Evolutionary conservation across 2,329 filamentous ascomycete genomes (phyloP).

Genomic region (Ophiostoma himal-ulmi): DNA sequence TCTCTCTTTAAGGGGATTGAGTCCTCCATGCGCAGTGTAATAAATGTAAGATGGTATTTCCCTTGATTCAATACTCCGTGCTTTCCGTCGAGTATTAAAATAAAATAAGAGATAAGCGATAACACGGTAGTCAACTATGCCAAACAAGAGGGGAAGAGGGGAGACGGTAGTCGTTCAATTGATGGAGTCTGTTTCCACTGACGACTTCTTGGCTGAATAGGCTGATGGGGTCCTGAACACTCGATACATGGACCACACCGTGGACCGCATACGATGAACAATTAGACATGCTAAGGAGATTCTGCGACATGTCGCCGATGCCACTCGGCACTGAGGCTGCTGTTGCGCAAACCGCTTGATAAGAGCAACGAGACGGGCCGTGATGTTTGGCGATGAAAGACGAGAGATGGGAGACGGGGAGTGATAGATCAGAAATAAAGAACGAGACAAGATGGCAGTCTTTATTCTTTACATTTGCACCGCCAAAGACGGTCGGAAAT

Average conservation of each 20-base stretch:
- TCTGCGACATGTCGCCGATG: background rate
- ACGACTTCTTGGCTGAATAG: background rate
- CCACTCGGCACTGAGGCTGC: background rate
- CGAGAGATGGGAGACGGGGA: background rate
- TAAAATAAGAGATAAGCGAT: too few species aligned
- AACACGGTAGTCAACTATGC: too few species aligned
- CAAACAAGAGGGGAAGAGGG: background rate
- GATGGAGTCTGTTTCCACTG: background rate
- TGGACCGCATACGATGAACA: background rate
- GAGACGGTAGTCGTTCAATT: background rate
- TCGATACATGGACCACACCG: background rate
- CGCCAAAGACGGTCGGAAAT: background rate
- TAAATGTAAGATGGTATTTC: background rate
- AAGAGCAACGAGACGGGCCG: background rate
- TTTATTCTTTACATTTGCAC: background rate
- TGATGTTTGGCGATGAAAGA: background rate
- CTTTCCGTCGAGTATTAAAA: too few species aligned
- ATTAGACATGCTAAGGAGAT: background rate
- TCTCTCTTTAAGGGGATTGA: background rate
- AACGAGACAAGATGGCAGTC: background rate
- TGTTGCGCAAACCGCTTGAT: background rate
- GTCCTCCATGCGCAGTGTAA: background rate
- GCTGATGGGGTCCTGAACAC: background rate
- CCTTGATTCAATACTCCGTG: background rate
- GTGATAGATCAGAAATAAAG: background rate